Percentiles rank a stretch among this genome's conserved stretches.
These are phyloP conservation scores for Barbarea vulgaris DNA, from an alignment of 345 rosid genomes.

Conservation along the genomic window DNA sequence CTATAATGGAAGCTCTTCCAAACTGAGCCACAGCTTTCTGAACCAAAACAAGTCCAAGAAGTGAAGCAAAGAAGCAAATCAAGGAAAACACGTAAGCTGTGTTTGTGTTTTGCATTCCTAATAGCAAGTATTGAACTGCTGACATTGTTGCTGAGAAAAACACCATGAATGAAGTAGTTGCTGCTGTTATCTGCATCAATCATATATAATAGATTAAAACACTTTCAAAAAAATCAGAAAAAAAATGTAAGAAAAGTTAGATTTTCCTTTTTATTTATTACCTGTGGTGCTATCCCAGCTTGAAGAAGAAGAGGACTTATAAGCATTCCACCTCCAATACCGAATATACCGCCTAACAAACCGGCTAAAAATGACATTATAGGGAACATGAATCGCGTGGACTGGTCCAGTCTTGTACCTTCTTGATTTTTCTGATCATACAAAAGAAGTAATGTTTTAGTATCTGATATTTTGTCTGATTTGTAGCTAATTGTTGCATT, in stretches of 20 bases:
- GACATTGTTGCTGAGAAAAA: slow-evolving; percentile 50
- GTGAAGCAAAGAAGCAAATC: slow-evolving; percentile 69
- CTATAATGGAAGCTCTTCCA: slow-evolving; percentile 87
- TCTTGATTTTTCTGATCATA: slow-evolving; percentile 40
- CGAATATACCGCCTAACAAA: slow-evolving; percentile 75
- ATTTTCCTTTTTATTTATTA: slow-evolving; percentile 17
- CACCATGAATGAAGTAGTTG: slow-evolving; percentile 47
- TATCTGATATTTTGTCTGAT: background rate
- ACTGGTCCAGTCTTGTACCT: slow-evolving; percentile 27
- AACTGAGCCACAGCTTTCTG: slow-evolving; percentile 56
- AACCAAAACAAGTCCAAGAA: slow-evolving; percentile 67
- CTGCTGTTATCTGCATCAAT: slow-evolving; percentile 69
- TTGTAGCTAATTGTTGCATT: slow-evolving; percentile 2
- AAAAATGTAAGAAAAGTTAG: background rate
- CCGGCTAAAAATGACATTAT: slow-evolving; percentile 79
- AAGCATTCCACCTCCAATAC: slow-evolving; percentile 95
- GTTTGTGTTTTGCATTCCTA: slow-evolving; percentile 67
- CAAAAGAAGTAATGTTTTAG: background rate
- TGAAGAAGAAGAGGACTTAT: slow-evolving; percentile 91
- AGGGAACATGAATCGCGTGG: slow-evolving; percentile 50
- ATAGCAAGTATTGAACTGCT: slow-evolving; percentile 54
- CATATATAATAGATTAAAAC: background rate
- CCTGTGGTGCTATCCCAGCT: slow-evolving; percentile 74
- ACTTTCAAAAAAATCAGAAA: background rate
- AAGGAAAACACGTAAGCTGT: slow-evolving; percentile 56